Percentiles rank a stretch among this genome's conserved stretches.
These are phyloP conservation scores for Dalbergia oliveri DNA, from an alignment of 306 rosid genomes.

Conservation along the genomic window DNA sequence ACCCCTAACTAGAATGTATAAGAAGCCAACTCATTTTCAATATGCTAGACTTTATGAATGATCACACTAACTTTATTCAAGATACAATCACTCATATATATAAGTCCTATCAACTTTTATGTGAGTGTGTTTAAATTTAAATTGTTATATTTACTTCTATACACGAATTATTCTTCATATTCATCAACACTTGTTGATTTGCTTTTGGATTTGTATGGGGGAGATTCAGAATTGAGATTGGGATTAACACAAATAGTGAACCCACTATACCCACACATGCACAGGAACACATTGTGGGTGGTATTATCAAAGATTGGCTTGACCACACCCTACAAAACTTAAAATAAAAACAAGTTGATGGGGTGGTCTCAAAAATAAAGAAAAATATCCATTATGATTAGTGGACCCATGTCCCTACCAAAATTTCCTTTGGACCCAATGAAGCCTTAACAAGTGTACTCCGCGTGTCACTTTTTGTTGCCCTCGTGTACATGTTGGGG, in stretches of 20 bases:
- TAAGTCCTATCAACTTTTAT: no score
- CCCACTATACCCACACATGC: conserved; percentile 6
- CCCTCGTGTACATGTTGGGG: conserved; percentile 39
- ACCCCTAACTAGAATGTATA: no score
- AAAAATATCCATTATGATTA: conserved; percentile 17
- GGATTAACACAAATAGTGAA: conserved; percentile 22
- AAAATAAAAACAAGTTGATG: conserved; percentile 34
- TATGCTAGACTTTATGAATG: no score
- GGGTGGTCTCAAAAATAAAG: conserved; percentile 37
- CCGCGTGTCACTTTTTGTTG: conserved; percentile 43
- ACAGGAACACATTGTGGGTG: conserved; percentile 50
- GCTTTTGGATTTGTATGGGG: not conserved
- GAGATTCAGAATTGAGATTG: not conserved
- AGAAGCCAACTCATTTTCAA: no score
- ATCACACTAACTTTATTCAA: no score
- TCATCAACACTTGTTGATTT: no score
- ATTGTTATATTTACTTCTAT: no score
- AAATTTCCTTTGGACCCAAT: conserved; percentile 8
- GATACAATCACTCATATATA: no score
- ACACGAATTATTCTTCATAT: no score
- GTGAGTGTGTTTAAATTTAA: no score
- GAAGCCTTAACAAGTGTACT: not conserved
- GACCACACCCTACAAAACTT: conserved; percentile 19
- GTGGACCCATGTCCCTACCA: conserved; percentile 37
- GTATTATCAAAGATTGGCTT: conserved; percentile 48